A percentile compares a stretch with the other conserved stretches of the same genome.
Evolutionary conservation across 2,329 filamentous ascomycete species (phyloP).

Genomic region (Ophiostoma piceae): DNA sequence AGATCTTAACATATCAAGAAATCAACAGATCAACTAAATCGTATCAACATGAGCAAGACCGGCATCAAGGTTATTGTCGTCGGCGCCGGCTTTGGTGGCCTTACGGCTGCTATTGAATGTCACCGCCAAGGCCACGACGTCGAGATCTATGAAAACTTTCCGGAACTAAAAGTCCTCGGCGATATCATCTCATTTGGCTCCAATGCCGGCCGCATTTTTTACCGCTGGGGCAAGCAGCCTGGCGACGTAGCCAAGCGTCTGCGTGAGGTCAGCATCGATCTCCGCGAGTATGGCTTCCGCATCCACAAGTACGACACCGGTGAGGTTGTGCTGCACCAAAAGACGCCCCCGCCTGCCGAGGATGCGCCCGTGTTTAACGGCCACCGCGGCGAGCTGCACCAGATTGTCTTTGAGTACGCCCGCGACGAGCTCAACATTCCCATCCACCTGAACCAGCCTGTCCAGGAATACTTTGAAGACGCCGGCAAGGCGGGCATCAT

Average conservation of each 20-base stretch:
- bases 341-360: constrained; percentile 39
- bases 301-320: constrained; percentile 58
- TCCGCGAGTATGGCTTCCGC: constrained; percentile 51
- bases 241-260: constrained; percentile 45
- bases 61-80: constrained; percentile 51
- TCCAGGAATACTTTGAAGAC: constrained; percentile 52
- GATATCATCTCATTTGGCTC: constrained; percentile 59
- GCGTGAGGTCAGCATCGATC: constrained; percentile 48
- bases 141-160: constrained; percentile 54
- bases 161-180: constrained; percentile 53
- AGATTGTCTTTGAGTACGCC: constrained; percentile 54
- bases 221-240: constrained; percentile 47
- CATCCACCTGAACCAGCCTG: constrained; percentile 48
- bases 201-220: constrained; percentile 57
- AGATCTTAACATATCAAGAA: not conserved
- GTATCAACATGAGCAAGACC: constrained; percentile 32
- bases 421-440: constrained; percentile 50
- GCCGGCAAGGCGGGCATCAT: constrained; percentile 46
- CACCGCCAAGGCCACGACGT: constrained; percentile 56
- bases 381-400: constrained; percentile 56
- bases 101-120: constrained; percentile 59
- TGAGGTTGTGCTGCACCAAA: constrained; percentile 55
- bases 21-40: not conserved
- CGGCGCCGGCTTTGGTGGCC: constrained; percentile 54
- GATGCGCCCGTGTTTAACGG: constrained; percentile 55